Evolutionary conservation across 495 filamentous ascomycete genomes (phyloP), one percentile per base, ranked within the genome.

Genomic region (Xylaria telfairii): DNA sequence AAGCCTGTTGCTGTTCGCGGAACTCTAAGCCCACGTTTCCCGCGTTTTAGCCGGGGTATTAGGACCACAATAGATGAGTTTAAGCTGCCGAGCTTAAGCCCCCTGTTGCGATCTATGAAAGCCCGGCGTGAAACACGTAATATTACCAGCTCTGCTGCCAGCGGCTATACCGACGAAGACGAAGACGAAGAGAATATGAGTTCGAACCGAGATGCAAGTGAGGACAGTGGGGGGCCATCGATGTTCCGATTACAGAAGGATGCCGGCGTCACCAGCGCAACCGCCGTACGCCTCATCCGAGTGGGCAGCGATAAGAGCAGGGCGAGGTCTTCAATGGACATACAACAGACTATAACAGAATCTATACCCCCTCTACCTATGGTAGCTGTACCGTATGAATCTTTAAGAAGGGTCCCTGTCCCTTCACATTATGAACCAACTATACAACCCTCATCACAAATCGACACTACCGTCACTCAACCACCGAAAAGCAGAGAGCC

Each of bases 241-340:
- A 57, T 57, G 56, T 77, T 77, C 37, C 69, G 75, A 37, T 37
- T 77, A 49, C 70, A 77, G 54, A 77, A 77, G 39, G 72, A 72
- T 28, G 68, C 59, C 30, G 75, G 64, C 21, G 12, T 77, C 15
- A 71, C 56, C 37, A 76, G 74, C 37, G 76, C 76, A 28, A 77
- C 74, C 32, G 74, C 71, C 34, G 76, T 77, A n/a, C 71, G 74
- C n/a, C 60, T 77, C 30, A 77, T 77, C 49, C 73, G 74, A 60
- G 74, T 77, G 24, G 63, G 68, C 44, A 76, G 76, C 46, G 59
- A 54, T 28, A 74, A 74, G 49, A 64, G 60, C 47, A 74, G 74
- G 49, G 65, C 12, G 46, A 44, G 41, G 1, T 39, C 64, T 15
- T 41, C 30, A 26, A 41, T 9, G 47, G 47, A 54, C 3, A 54